Evolutionary conservation across 2,329 filamentous ascomycete species (phyloP), one percentile per base, ranked within the genome.

Genomic region (Colletotrichum zoysiae): DNA sequence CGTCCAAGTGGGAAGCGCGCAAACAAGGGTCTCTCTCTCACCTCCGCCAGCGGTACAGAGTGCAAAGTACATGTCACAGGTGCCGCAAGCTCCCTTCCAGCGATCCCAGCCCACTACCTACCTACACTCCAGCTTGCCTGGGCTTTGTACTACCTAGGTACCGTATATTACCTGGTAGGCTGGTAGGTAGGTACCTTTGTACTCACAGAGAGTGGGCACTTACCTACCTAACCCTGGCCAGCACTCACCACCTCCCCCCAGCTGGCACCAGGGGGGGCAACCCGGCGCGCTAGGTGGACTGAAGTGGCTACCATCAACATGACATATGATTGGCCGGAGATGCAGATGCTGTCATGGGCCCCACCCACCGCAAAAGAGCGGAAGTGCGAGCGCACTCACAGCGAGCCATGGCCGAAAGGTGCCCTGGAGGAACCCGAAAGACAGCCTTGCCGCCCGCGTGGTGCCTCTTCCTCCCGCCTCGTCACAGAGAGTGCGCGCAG

Each of bases 391-490:
- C 46, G 59, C 33, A 51, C 30, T 48, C n/a, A 9, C 51, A 56
- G 53, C 16, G 33, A 56, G 53, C 53, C 53, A 56, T 16, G 38
- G 8, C 53, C 42, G 6, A 57, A 38, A 51, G 26, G 57, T 69
- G 65, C 69, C 40, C 65, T 71, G 57, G 67, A n/a, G 48, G 33
- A 63, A 30, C 18, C 42, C 42, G 42, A 20, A 44, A 44, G 35
- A 38, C 35, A 74, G 72, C 72, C 72, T 74, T 65, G 70, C 70
- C 61, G 72, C 70, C 65, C 56, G 72, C 65, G 65, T 70, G 16
- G 57, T 70, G 64, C 26, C 65, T 70, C 70, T 74, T 74, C 71
- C 65, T 74, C 71, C 73, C 67, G 64, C 67, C 73, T 74, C 67
- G 67, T 74, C 73, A 68, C 65, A 74, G 56, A 58, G 65, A 60